phyloP scores from a whole-genome alignment of 345 rosid species.

The Limnanthes douglasii region DNA sequence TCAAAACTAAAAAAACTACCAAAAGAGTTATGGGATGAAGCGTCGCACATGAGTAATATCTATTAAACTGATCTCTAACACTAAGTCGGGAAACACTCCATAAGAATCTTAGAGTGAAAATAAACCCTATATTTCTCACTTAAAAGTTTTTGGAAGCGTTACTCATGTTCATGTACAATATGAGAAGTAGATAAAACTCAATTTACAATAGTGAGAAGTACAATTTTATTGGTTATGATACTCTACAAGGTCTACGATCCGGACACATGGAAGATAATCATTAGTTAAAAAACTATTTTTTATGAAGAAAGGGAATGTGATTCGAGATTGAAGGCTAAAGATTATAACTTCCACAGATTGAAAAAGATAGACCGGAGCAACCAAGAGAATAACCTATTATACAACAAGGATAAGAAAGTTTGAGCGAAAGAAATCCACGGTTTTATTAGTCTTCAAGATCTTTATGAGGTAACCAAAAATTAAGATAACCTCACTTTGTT shows the following conservation, averaged over 20 bases:
- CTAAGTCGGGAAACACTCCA: background rate
- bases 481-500: background rate
- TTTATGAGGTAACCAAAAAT: background rate
- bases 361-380: background rate
- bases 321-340: background rate
- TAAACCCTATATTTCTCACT: background rate
- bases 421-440: background rate
- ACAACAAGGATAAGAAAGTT: background rate
- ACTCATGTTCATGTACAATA: constrained; percentile 3
- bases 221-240: background rate
- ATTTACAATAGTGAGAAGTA: background rate
- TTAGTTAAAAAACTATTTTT: background rate
- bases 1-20: background rate
- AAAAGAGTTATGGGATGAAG: background rate
- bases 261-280: background rate
- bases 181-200: background rate
- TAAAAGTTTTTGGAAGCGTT: constrained; percentile 1
- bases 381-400: background rate
- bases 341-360: too few species aligned
- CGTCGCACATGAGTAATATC: background rate
- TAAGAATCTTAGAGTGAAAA: background rate
- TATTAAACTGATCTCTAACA: background rate
- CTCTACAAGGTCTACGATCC: background rate
- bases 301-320: background rate
- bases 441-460: background rate